A percentile compares a stretch with the other conserved stretches of the same genome.
Conservation (phyloP, 2,329 filamentous ascomycete species). For the Microcera coccophila region DNA sequence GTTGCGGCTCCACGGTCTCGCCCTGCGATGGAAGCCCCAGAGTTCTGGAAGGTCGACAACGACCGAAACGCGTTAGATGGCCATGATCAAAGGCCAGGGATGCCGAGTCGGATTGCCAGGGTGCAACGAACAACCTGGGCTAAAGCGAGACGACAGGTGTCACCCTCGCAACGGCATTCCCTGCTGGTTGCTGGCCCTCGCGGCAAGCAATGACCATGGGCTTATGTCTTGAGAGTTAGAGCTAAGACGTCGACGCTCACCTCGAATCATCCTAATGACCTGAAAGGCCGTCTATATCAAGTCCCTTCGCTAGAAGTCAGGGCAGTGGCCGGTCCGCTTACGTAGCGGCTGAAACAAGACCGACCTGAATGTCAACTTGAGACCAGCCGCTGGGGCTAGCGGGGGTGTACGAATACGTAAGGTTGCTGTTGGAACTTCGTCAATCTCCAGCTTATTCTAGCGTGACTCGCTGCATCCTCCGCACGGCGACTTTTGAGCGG, state of each 20-base stretch:
- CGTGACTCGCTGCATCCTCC: slow-evolving; percentile 12
- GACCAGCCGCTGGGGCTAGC: slow-evolving; percentile 19
- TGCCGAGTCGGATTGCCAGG: slow-evolving; percentile 22
- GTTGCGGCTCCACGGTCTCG: slow-evolving; percentile 19
- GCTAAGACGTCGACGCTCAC: slow-evolving; percentile 16
- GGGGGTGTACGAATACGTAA: slow-evolving; percentile 8
- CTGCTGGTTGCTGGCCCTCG: slow-evolving; percentile 13
- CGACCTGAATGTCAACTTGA: slow-evolving; percentile 21
- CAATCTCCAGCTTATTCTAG: slow-evolving; percentile 11
- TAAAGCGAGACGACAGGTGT: slow-evolving; percentile 15
- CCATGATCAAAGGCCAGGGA: slow-evolving; percentile 24
- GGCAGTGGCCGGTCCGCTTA: slow-evolving; percentile 11
- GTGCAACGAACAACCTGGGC: slow-evolving; percentile 2
- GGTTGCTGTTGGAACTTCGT: slow-evolving; percentile 9
- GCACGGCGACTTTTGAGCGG: slow-evolving; percentile 10
- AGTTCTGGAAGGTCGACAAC: slow-evolving; percentile 28
- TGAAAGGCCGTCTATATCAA: slow-evolving; percentile 9
- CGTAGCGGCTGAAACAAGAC: slow-evolving; percentile 15
- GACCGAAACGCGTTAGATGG: slow-evolving; percentile 28
- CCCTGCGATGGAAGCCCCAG: slow-evolving; percentile 27
- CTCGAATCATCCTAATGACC: slow-evolving; percentile 14
- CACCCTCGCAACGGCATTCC: slow-evolving; percentile 9
- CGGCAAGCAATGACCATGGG: slow-evolving; percentile 1
- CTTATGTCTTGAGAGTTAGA: too few species aligned
- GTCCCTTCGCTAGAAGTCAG: slow-evolving; percentile 12